Base-by-base conservation (phyloP, 2,329 filamentous ascomycete genomes). In the Fusarium illudens region DNA sequence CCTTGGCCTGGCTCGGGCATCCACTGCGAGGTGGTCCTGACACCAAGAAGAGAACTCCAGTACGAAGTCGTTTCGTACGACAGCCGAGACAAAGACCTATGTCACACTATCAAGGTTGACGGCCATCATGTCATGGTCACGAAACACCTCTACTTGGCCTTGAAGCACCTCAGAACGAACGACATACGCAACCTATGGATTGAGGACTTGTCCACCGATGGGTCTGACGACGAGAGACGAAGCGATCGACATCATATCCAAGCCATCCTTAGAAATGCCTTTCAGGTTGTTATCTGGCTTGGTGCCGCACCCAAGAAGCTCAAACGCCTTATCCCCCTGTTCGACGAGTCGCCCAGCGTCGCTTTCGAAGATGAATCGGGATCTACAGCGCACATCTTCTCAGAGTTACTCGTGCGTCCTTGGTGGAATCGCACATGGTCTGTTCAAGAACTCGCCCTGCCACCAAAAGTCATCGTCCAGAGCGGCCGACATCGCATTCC, bases 121-220 rank as follows among this genome's bases (percentile, higher is more conserved):
- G 39, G 39, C 15, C 39, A 44, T 27, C 20, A 25, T 44, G 13
- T 44, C 39, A 44, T 44, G 39, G 22, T 44, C 39, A 25, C 39
- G 3, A 3, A 17, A 7, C 20, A 44, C 27, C 39, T 44, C 3
- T 27, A 44, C 15, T 7, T n/a, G 15, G 39, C 39, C 6, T n/a
- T 44, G 6, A 22, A 9, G 11, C 39, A 44, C 10, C 39, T 44
- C 15, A 15, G 22, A 2, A 1, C 5, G 9, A 17, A 27, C 22
- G 39, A 44, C 9, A 7, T 15, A 12, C 39, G 39, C 6, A 25
- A 27, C 22, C 10, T 44, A n/a, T 44, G 39, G 39, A 27, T 44
- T 5, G 22, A 44, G 4, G 39, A 27, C 3, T n/a, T 44, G 3
- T 44, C 39, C 3, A 44, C 39, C 2, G 39, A 44, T 27, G 15